These are phyloP conservation scores for Kurtzmaniella cleridarum DNA, from an alignment of 805 yeast species.

Conservation along the genomic window DNA sequence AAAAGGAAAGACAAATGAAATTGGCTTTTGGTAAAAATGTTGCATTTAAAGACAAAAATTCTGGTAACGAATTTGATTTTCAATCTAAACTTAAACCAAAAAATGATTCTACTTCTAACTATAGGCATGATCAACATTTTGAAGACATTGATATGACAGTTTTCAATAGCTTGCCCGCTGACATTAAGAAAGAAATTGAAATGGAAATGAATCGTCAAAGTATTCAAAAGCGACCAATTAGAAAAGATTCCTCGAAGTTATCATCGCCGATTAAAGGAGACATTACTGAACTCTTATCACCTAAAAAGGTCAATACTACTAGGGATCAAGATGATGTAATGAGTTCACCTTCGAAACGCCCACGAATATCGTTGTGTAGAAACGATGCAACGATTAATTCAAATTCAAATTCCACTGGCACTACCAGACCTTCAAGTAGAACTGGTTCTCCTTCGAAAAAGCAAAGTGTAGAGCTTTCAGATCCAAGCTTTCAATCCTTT, in stretches of 20 bases:
- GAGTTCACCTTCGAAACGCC: too few species aligned
- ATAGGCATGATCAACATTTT: slow-evolving; percentile 17
- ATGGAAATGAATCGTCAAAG: slow-evolving; percentile 46
- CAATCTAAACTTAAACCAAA: not conserved
- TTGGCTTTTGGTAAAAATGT: slow-evolving; percentile 12
- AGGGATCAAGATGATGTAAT: slow-evolving; percentile 16
- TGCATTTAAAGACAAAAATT: too few species aligned
- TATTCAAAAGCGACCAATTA: slow-evolving; percentile 10
- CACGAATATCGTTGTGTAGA: too few species aligned
- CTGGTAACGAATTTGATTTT: not conserved
- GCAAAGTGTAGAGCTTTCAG: not conserved
- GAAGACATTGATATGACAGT: slow-evolving; percentile 58
- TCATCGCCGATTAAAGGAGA: slow-evolving; percentile 10
- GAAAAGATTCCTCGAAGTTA: slow-evolving; percentile 9
- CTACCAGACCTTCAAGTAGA: too few species aligned
- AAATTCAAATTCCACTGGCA: too few species aligned
- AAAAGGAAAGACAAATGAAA: slow-evolving; percentile 18
- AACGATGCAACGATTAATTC: too few species aligned
- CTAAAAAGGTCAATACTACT: slow-evolving; percentile 2
- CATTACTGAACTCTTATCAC: slow-evolving; percentile 8
- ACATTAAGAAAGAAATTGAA: slow-evolving; percentile 58
- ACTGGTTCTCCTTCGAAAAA: not conserved
- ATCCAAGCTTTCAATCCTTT: not conserved
- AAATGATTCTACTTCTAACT: not conserved
- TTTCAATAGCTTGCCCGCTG: slow-evolving; percentile 58